Percentiles rank a stretch among this genome's conserved stretches.
phyloP scores from a whole-genome alignment of 768 basidiomycete species.

The Imleria badia region DNA sequence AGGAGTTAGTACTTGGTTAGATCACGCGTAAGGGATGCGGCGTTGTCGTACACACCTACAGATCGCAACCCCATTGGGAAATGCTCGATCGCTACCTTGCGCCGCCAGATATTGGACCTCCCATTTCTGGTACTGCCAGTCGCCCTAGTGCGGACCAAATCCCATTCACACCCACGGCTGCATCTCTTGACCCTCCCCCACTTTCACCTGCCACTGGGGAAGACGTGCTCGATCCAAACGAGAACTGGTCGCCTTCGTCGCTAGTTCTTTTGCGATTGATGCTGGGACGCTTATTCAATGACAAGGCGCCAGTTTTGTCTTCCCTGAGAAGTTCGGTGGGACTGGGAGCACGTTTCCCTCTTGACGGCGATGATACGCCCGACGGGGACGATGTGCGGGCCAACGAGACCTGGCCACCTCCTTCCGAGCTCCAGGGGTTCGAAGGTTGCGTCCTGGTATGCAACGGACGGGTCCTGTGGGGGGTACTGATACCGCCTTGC shows the following conservation, averaged over 20 bases:
- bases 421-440: slow-evolving; percentile 5
- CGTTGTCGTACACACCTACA: slow-evolving; percentile 13
- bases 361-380: slow-evolving; percentile 34
- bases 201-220: slow-evolving; percentile 9
- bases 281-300: slow-evolving; percentile 66
- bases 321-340: slow-evolving; percentile 69
- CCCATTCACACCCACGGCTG: neutral
- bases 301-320: slow-evolving; percentile 53
- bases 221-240: slow-evolving; percentile 13
- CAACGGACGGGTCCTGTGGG: slow-evolving; percentile 8
- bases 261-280: slow-evolving; percentile 45
- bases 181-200: slow-evolving; percentile 3
- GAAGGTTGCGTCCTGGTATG: slow-evolving; percentile 2
- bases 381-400: slow-evolving; percentile 15
- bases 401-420: slow-evolving; percentile 3
- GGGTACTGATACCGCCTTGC: neutral
- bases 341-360: slow-evolving; percentile 66
- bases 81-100: slow-evolving; percentile 14
- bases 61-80: slow-evolving; percentile 2
- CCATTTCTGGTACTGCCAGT: slow-evolving; percentile 8
- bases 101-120: neutral
- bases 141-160: slow-evolving; percentile 5
- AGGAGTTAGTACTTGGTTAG: slow-evolving; percentile 3
- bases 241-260: slow-evolving; percentile 8
- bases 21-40: neutral